phyloP scores from a whole-genome alignment of 306 rosid species.

The Arachis hypogaea region DNA sequence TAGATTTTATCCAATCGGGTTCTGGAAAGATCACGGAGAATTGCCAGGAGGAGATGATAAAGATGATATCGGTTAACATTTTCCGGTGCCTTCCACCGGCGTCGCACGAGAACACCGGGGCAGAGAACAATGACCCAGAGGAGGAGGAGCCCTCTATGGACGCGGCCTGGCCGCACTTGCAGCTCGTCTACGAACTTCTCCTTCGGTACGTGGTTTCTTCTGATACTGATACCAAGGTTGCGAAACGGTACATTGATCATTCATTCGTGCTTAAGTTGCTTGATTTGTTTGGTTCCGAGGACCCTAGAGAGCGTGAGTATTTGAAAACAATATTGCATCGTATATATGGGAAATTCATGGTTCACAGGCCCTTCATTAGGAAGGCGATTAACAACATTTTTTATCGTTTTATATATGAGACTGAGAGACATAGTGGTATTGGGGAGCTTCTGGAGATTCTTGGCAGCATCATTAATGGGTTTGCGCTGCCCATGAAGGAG shows the following conservation, averaged over 20 bases:
- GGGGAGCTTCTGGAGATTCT: constrained; percentile 98
- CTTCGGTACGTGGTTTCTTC: constrained; percentile 93
- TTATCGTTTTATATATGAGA: constrained; percentile 87
- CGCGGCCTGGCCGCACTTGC: constrained; percentile 93
- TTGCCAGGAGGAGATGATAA: constrained; percentile 94
- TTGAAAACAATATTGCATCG: constrained; percentile 92
- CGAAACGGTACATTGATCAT: constrained; percentile 90
- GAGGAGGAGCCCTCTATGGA: constrained; percentile 89
- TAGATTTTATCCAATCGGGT: constrained; percentile 87
- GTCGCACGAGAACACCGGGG: constrained; percentile 80
- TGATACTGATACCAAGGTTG: constrained; percentile 93
- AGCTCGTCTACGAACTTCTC: constrained; percentile 89
- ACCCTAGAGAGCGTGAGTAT: constrained; percentile 90
- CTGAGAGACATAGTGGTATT: constrained; percentile 85
- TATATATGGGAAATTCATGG: constrained; percentile 95
- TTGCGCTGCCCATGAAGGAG: constrained; percentile 97
- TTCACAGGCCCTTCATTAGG: constrained; percentile 90
- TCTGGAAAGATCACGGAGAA: constrained; percentile 82
- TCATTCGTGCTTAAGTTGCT: constrained; percentile 85
- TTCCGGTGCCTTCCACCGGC: constrained; percentile 94
- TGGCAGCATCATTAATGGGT: constrained; percentile 97
- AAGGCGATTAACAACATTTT: constrained; percentile 91
- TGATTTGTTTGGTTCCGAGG: constrained; percentile 92
- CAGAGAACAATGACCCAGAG: constrained; percentile 76
- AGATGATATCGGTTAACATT: constrained; percentile 79